Percentiles rank a stretch among this genome's conserved stretches.
phyloP scores from a whole-genome alignment of 139 green algal species.

The Asterochloris sp. region DNA sequence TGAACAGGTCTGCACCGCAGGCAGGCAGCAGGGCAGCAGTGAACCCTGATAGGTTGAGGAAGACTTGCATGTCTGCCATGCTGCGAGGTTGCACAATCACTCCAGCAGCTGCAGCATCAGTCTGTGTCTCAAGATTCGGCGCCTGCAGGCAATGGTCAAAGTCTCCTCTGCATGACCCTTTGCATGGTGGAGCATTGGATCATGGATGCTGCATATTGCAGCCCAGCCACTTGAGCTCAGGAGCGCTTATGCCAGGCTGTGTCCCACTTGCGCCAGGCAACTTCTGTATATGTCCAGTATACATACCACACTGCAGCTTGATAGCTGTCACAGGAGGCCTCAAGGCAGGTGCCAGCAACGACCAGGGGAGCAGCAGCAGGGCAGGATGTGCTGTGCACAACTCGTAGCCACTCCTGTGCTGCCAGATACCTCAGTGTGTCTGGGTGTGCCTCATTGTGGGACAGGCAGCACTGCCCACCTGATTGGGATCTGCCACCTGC shows the following conservation, averaged over 20 bases:
- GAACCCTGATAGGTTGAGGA: conserved; percentile 21
- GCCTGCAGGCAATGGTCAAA: conserved; percentile 1
- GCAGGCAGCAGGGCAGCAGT: conserved; percentile 1
- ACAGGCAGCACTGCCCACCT: not conserved
- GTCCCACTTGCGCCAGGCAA: no score
- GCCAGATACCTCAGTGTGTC: not conserved
- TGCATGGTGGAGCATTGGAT: not conserved
- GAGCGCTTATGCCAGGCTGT: not conserved
- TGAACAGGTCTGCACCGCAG: conserved; percentile 3
- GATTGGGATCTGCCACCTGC: not conserved
- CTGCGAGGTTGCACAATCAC: conserved; percentile 4
- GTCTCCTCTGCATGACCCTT: not conserved
- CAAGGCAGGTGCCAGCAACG: not conserved
- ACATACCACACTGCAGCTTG: no score
- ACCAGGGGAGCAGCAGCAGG: not conserved
- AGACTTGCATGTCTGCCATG: conserved; percentile 20
- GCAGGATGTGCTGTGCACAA: not conserved
- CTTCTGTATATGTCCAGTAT: no score
- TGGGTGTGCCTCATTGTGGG: not conserved
- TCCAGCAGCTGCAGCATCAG: not conserved
- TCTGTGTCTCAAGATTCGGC: not conserved
- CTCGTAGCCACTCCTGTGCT: not conserved
- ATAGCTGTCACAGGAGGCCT: not conserved
- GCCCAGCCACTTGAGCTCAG: not conserved
- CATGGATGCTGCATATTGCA: not conserved